Evolutionary conservation across 2,329 filamentous ascomycete genomes (phyloP), one percentile per base, ranked within the genome.

Genomic region (Aspergillus carbonarius): DNA sequence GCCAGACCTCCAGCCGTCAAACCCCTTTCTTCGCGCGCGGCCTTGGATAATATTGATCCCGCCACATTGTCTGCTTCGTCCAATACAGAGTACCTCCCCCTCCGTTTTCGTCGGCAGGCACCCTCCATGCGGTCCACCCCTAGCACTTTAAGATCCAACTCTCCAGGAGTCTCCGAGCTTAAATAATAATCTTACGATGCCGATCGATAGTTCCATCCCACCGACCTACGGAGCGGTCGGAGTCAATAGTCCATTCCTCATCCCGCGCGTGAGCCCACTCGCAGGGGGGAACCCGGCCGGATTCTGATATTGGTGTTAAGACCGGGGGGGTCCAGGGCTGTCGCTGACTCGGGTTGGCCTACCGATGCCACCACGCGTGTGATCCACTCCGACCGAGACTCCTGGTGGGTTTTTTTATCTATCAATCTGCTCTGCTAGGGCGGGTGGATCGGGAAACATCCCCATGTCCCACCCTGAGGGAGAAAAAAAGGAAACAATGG

Each of bases 381-480:
- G 50, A 57, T 57, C 49, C 54, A 54, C 54, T 48, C 30, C 37
- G 47, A 57, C 49, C 40, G 44, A 48, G 35, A 47, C 49, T 54
- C 30, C 42, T 46, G 25, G 44, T 47, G 47, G 35, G 35, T 42
- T 58, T 60, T 58, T 60, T 53, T 60, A 55, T 55, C 52, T 56
- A 60, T 61, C 59, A 59, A 58, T 55, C 59, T 58, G 55, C 56
- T 54, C 18, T 32, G 30, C 9, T 32, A 53, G 48, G 58, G 46
- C 35, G 52, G 34, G 51, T 58, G 46, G 59, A 58, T 60, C 59
- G 48, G 37, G 44, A 47, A 37, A 49, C 32, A 32, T 18, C 48
- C 56, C 51, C 50, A 52, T 54, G 51, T 58, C 59, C 55, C 59
- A 58, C 55, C 49, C 35, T 17, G 46, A 49, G 23, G 39, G n/a